A percentile compares a stretch with the other conserved stretches of the same genome.
Conservation (phyloP, 805 yeast species). For the Saturnispora diversa region DNA sequence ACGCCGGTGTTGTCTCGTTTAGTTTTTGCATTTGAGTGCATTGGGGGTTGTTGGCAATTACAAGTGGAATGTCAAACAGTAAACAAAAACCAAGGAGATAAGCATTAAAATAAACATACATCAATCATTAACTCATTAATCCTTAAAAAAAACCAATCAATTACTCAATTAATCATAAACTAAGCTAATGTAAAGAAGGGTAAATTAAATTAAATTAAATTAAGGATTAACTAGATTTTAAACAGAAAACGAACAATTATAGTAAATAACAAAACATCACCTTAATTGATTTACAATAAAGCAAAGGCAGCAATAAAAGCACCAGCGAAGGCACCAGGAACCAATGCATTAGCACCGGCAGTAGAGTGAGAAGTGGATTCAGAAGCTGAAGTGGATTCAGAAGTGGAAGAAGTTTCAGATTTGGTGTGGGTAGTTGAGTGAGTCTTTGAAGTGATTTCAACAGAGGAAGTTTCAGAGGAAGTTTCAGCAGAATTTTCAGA, state of each 20-base stretch:
- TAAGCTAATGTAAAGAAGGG: too few relatives aligned
- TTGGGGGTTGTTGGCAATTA: too few relatives aligned
- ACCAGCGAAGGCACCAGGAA: conserved; percentile 17
- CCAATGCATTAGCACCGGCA: conserved; percentile 17
- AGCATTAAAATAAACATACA: too few relatives aligned
- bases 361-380: conserved; percentile 9
- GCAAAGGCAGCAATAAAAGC: conserved; percentile 20
- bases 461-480: conserved; percentile 10
- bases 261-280: background rate
- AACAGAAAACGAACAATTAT: conserved; percentile 1
- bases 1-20: too few relatives aligned
- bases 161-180: too few relatives aligned
- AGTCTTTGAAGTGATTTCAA: conserved; percentile 7
- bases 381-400: conserved; percentile 9
- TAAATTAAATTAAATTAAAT: too few relatives aligned
- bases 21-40: too few relatives aligned
- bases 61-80: too few relatives aligned
- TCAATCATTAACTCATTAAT: too few relatives aligned
- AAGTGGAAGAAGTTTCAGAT: conserved; percentile 8
- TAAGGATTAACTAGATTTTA: too few relatives aligned
- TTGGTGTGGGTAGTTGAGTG: conserved; percentile 7
- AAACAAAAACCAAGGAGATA: too few relatives aligned
- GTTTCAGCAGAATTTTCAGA: conserved; percentile 12
- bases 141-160: too few relatives aligned
- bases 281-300: conserved; percentile 20